A percentile compares a stretch with the other conserved stretches of the same genome.
These are phyloP conservation scores for Multifurca ochricompacta DNA, from an alignment of 768 basidiomycete genomes.

Conservation along the genomic window DNA sequence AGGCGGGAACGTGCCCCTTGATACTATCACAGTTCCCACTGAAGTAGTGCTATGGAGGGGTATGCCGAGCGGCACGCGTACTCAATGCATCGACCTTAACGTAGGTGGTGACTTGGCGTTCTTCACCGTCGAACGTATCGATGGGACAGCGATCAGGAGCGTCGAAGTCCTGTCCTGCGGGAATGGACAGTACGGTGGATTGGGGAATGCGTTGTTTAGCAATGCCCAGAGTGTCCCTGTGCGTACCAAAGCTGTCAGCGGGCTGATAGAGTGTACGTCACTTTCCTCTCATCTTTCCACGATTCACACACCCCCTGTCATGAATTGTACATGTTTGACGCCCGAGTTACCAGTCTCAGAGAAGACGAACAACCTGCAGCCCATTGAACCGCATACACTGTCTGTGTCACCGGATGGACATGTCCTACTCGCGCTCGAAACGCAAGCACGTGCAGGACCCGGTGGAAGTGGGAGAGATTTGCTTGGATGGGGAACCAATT, in stretches of 20 bases:
- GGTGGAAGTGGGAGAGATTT: conserved; percentile 56
- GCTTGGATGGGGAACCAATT: conserved; percentile 65
- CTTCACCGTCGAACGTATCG: conserved; percentile 60
- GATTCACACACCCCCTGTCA: not conserved
- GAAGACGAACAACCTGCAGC: conserved; percentile 44
- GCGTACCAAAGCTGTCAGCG: conserved; percentile 72
- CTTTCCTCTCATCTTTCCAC: not conserved
- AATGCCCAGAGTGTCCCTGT: conserved; percentile 64
- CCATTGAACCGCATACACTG: conserved; percentile 55
- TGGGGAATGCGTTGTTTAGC: conserved; percentile 60
- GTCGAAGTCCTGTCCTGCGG: conserved; percentile 69
- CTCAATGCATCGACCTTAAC: conserved; percentile 55
- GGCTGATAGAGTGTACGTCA: conserved; percentile 74
- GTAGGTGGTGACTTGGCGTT: conserved; percentile 75
- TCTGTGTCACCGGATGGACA: conserved; percentile 72
- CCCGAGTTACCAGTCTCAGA: conserved; percentile 52
- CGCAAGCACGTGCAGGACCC: conserved; percentile 39
- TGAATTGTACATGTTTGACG: not conserved
- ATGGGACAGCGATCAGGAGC: conserved; percentile 29
- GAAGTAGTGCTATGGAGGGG: conserved; percentile 70
- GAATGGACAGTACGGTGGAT: conserved; percentile 76
- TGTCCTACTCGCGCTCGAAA: conserved; percentile 65
- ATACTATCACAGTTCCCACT: conserved; percentile 72
- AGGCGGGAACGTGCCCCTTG: conserved; percentile 52
- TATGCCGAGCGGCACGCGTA: conserved; percentile 40